Evolutionary conservation across 2,329 filamentous ascomycete genomes (phyloP).

Genomic region (Penicillium sp.): DNA sequence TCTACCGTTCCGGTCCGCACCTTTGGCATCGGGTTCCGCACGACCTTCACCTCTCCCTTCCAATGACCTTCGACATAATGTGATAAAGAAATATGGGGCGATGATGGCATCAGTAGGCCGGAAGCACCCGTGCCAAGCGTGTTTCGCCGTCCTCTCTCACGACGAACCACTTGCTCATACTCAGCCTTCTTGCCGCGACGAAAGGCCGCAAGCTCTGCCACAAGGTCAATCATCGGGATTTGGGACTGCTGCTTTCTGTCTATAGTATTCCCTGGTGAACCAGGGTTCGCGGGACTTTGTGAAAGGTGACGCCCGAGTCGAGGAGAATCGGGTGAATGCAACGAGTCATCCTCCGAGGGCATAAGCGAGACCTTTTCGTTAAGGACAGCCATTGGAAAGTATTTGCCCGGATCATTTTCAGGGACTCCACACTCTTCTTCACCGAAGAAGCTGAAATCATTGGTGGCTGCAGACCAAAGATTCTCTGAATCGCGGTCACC

Average conservation of each 20-base stretch:
- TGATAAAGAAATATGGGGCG: constrained; percentile 30
- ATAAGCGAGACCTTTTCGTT: constrained; percentile 49
- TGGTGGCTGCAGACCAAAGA: constrained; percentile 58
- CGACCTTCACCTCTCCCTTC: constrained; percentile 59
- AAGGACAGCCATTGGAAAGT: constrained; percentile 44
- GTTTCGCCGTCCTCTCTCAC: constrained; percentile 27
- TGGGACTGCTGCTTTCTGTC: constrained; percentile 12
- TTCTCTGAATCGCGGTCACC: constrained; percentile 60
- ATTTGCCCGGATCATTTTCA: constrained; percentile 45
- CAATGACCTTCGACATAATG: constrained; percentile 58
- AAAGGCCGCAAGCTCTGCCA: constrained; percentile 56
- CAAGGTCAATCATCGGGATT: constrained; percentile 48
- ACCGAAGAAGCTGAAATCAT: constrained; percentile 63
- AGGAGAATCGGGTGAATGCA: constrained; percentile 18
- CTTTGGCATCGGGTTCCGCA: constrained; percentile 47
- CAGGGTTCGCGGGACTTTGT: constrained; percentile 4
- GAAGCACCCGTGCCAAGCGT: constrained; percentile 26
- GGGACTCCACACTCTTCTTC: constrained; percentile 57
- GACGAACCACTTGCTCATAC: constrained; percentile 42
- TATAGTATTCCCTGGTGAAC: constrained; percentile 1
- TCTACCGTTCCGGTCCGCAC: constrained; percentile 48
- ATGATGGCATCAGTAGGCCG: constrained; percentile 13
- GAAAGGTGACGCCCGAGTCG: constrained; percentile 11
- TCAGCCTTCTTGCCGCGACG: constrained; percentile 53
- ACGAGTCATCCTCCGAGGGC: constrained; percentile 31